Evolutionary conservation across 495 filamentous ascomycete species (phyloP).

Genomic region (Penicillium ucsense): DNA sequence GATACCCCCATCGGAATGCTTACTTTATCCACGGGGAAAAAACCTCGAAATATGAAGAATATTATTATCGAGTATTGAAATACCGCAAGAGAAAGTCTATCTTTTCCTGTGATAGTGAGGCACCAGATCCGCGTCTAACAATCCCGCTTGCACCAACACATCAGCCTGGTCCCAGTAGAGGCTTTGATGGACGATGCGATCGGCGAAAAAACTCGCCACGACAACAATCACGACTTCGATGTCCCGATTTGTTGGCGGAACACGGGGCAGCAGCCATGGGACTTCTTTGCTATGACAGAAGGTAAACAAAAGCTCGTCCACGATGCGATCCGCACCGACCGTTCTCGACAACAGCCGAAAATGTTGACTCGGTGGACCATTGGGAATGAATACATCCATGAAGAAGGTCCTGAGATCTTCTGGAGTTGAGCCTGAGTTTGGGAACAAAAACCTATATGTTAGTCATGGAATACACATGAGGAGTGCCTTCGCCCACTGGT

Average conservation of each 20-base stretch:
- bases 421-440: slow-evolving; percentile 12
- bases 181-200: slow-evolving; percentile 64
- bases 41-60: no score
- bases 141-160: slow-evolving; percentile 64
- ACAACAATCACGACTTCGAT: slow-evolving; percentile 61
- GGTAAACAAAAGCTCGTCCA: slow-evolving; percentile 45
- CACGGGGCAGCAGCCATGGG: slow-evolving; percentile 68
- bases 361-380: slow-evolving; percentile 52
- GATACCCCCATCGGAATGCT: no score
- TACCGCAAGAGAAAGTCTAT: background rate
- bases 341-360: slow-evolving; percentile 67
- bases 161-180: slow-evolving; percentile 82
- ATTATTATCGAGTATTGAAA: no score
- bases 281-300: slow-evolving; percentile 65
- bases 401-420: slow-evolving; percentile 53
- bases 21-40: no score
- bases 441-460: no score
- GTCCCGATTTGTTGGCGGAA: slow-evolving; percentile 56
- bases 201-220: slow-evolving; percentile 63
- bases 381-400: slow-evolving; percentile 56
- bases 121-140: slow-evolving; percentile 53
- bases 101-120: slow-evolving; percentile 9
- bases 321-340: slow-evolving; percentile 45
- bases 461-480: no score
- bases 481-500: background rate